These are phyloP conservation scores for Annulohypoxylon moriforme DNA, from an alignment of 495 filamentous ascomycete genomes.

Conservation along the genomic window DNA sequence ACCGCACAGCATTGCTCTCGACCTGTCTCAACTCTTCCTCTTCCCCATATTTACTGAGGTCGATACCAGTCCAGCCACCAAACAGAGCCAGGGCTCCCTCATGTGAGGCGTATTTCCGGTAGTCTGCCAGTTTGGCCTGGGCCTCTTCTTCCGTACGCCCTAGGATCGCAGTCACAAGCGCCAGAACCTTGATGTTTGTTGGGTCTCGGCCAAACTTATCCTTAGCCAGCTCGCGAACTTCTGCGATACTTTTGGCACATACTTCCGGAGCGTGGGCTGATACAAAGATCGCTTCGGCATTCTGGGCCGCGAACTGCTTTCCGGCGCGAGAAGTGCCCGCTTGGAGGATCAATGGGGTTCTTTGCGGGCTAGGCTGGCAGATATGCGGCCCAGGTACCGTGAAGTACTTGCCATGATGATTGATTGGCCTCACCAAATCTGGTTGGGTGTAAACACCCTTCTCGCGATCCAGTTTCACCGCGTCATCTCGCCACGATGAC, in stretches of 20 bases:
- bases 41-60: conserved; percentile 63
- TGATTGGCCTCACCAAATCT: conserved; percentile 68
- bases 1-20: conserved; percentile 72
- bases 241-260: conserved; percentile 59
- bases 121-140: conserved; percentile 61
- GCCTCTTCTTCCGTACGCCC: conserved; percentile 67
- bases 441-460: conserved; percentile 70
- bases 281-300: conserved; percentile 69
- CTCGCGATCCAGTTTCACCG: conserved; percentile 67
- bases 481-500: conserved; percentile 75
- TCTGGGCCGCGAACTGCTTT: conserved; percentile 71
- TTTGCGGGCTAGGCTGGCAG: conserved; percentile 71
- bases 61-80: conserved; percentile 72
- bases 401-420: conserved; percentile 75
- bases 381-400: conserved; percentile 73
- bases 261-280: conserved; percentile 60
- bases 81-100: conserved; percentile 70
- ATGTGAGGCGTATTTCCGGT: conserved; percentile 62
- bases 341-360: conserved; percentile 73
- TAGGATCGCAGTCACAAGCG: conserved; percentile 59
- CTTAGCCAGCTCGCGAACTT: conserved; percentile 59
- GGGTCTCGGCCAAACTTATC: conserved; percentile 61
- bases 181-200: conserved; percentile 64
- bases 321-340: conserved; percentile 73
- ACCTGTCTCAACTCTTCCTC: conserved; percentile 69